Base-by-base conservation (phyloP, 2,329 filamentous ascomycete genomes). In the Dothideomycetidae sp. region DNA sequence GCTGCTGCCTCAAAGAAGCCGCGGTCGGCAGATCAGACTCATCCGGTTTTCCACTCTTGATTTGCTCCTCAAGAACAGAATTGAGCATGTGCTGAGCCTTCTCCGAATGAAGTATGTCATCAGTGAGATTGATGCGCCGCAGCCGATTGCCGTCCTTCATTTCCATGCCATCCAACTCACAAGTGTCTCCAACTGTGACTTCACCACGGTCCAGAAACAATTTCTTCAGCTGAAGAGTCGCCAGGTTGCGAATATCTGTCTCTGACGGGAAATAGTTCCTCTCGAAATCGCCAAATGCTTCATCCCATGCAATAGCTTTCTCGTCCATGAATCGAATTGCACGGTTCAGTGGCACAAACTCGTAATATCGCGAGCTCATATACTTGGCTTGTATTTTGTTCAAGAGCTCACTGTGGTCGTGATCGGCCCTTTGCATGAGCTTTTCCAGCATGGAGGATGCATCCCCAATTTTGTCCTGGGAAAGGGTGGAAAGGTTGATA, bases 351-450 rank as follows among this genome's bases (percentile, higher is more conserved):
- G 92, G 90, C 34, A 96, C 86, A 38, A 94, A 78, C 58, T 98
- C 90, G 63, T 93, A 98, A 54, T 96, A 96, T 53, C 84, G 86
- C 2, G 86, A 93, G 45, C 78, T 78, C 62, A 90, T 85, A 53
- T 98, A 98, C 44, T 82, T 83, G 21, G 86, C 77, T 55, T 94
- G 85, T 7, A 98, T 66, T 44, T 83, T 81, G 36, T 72, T 72
- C 35, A 85, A 67, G 36, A 96, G 65, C 37, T 70, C 67, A 3
- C 71, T 63, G 48, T 93, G 80, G 44, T 98, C 88, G 26, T 93
- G 84, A 42, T 85, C 80, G 0, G 82, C 82, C 47, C 78, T 82
- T 51, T 78, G 81, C 23, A 70, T 73, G 34, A 98, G 63, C 31
- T 67, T 66, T 33, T 93, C 86, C 19, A 96, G 76, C 54, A 93